A percentile compares a stretch with the other conserved stretches of the same genome.
Conservation (phyloP, 2,329 filamentous ascomycete genomes). For the Colletotrichum trifolii region DNA sequence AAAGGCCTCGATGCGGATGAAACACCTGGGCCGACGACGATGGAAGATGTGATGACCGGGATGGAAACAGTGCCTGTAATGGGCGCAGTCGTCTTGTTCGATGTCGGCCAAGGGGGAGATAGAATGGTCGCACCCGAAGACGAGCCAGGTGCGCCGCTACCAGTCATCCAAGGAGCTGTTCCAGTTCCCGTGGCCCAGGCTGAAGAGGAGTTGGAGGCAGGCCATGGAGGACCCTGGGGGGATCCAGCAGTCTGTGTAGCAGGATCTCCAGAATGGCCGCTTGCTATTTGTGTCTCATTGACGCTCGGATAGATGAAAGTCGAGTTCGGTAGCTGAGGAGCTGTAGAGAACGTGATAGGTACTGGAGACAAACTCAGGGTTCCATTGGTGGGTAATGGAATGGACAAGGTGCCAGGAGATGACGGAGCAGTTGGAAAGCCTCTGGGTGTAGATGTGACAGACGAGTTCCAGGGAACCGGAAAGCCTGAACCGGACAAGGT, state of each 20-base stretch:
- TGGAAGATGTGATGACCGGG: constrained; percentile 2
- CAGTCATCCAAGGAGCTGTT: background rate
- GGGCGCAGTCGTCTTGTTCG: constrained; percentile 19
- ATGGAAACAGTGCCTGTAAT: constrained; percentile 22
- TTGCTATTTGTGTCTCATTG: constrained; percentile 12
- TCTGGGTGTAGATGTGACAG: background rate
- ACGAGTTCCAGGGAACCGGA: constrained; percentile 10
- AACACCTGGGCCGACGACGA: background rate
- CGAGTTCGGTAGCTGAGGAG: constrained; percentile 1
- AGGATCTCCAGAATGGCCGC: background rate
- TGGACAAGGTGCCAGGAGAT: background rate
- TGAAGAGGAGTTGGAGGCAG: constrained; percentile 12
- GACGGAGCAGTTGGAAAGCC: background rate
- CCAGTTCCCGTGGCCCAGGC: background rate
- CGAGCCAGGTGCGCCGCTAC: too few relatives aligned
- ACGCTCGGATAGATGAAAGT: background rate
- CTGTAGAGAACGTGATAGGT: background rate
- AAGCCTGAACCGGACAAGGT: background rate
- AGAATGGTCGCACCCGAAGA: background rate
- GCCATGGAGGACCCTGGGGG: background rate
- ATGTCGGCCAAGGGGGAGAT: constrained; percentile 9
- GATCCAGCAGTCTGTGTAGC: constrained; percentile 6
- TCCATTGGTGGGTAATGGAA: background rate
- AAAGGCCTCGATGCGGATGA: background rate
- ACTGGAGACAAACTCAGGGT: background rate